A percentile compares a stretch with the other conserved stretches of the same genome.
phyloP scores from a whole-genome alignment of 2,329 filamentous ascomycete species.

The Colletotrichum higginsianum region DNA sequence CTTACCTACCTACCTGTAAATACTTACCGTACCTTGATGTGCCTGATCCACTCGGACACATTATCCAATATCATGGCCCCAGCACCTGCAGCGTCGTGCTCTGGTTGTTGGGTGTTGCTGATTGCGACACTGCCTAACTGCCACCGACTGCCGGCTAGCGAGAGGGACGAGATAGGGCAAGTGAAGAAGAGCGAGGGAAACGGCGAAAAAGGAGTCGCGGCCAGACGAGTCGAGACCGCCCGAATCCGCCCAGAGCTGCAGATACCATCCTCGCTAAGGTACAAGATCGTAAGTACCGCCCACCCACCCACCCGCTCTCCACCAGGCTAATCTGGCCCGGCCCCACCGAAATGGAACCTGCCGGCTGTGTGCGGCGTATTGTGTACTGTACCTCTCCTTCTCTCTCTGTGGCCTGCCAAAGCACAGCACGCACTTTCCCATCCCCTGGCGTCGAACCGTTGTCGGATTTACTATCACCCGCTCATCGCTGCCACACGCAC shows the following conservation, averaged over 20 bases:
- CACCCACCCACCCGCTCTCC: constrained; percentile 3
- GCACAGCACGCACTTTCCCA: too few species aligned
- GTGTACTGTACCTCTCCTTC: too few species aligned
- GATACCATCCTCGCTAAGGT: constrained; percentile 18
- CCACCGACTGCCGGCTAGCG: not conserved
- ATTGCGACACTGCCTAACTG: not conserved
- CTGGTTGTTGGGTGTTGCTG: not conserved
- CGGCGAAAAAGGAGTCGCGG: constrained; percentile 3
- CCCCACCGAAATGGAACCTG: not conserved
- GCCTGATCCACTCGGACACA: constrained; percentile 31
- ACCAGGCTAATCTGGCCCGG: not conserved
- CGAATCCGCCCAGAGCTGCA: constrained; percentile 7
- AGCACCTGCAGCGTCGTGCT: not conserved
- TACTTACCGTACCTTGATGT: not conserved
- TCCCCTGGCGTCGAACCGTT: constrained; percentile 17
- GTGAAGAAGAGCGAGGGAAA: not conserved
- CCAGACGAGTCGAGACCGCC: constrained; percentile 32
- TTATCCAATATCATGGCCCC: constrained; percentile 11
- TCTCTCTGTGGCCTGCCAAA: too few species aligned
- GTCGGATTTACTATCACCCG: constrained; percentile 18
- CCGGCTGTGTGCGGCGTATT: not conserved
- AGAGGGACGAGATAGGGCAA: not conserved
- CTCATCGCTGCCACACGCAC: not conserved
- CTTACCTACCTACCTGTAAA: too few species aligned
- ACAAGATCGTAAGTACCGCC: constrained; percentile 18